Evolutionary conservation across 106 monocot genomes (phyloP), one percentile per base, ranked within the genome.

Genomic region (Allium sativum): DNA sequence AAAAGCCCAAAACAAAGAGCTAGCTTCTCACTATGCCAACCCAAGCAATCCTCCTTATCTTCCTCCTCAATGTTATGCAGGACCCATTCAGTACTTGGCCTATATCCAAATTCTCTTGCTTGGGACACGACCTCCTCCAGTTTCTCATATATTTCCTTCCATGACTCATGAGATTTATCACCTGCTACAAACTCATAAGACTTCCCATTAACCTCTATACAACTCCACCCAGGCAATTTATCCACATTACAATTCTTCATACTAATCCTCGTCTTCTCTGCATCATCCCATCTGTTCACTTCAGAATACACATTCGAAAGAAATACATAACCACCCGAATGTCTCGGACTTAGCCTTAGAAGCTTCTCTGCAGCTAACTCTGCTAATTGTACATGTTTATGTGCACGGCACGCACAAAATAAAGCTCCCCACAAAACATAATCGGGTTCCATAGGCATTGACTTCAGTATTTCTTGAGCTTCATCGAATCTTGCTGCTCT

Each of bases 41-140:
- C 77, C 14, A 82, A 51, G 1, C 79, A 70, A 4, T 71, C 68
- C 63, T 79, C 76, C 58, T 87, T 79, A 58, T 82, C 82, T 57
- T 82, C 79, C 64, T 80, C 87, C 53, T 82, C 79, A 9, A 82
- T 71, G 48, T 87, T 78, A 68, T 79, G 76, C 46, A 87, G 56
- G 55, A 76, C 82, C 50, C 68, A 82, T n/a, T 82, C 76, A 17
- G 73, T 87, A 15, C 70, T 58, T 2, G 82, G 74, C 14, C 42
- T 21, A 31, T 87, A 82, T 1, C 86, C 86, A 14, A 56, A 9
- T 31, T 56, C 42, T 42, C 63, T 82, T 44, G 82, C 66, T 12
- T 59, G 57, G 21, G 54, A 48, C 40, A 52, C 46, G 10, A 87
- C 64, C 58, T 78, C 78, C 46, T 78, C 70, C 13, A 81, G 60